Base-by-base conservation (phyloP, 768 basidiomycete species). In the Basidioascus undulatus region DNA sequence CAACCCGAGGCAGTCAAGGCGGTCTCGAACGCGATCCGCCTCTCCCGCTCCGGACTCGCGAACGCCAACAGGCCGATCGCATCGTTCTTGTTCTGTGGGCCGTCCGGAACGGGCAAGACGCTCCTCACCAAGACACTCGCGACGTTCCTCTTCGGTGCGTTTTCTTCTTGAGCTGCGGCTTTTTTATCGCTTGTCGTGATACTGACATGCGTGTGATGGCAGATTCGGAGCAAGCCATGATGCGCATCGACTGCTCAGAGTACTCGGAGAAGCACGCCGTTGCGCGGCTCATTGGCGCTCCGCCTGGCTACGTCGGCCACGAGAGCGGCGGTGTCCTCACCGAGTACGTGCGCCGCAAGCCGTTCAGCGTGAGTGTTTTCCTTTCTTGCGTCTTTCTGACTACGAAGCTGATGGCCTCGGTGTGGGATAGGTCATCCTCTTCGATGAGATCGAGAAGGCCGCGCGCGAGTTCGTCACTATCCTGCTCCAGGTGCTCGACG, bases 221-320 rank as follows among this genome's bases (percentile, higher is more conserved):
- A n/a, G n/a, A n/a, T n/a, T n/a, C n/a, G n/a, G n/a, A n/a, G n/a
- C n/a, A n/a, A n/a, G n/a, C n/a, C n/a, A n/a, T n/a, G n/a, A n/a
- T n/a, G n/a, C n/a, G n/a, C 18, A 51, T 57, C 35, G 53, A 57
- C 37, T 56, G 49, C 8, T 57, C 47, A n/a, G 57, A 82, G 68
- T 92, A 78, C 51, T 79, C 82, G 38, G 86, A 87, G 48, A 70
- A 84, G 40, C 82, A 94, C 53, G 83, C 82, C 0, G 75, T 94
- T 39, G 81, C 82, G 0, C 67, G 84, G 4, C 62, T 94, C 19
- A 82, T 94, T 39, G 89, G 87, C 41, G 79, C 83, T 2, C 80
- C 84, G 0, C 82, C 87, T 7, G 87, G 87, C 4, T 89, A 86
- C 52, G 74, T 92, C 32, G 89, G 87, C 2, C 72, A 89, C 55